Evolutionary conservation across 2,329 filamentous ascomycete genomes (phyloP), one percentile per base, ranked within the genome.

Genomic region (Ceratocystis smalleyi): DNA sequence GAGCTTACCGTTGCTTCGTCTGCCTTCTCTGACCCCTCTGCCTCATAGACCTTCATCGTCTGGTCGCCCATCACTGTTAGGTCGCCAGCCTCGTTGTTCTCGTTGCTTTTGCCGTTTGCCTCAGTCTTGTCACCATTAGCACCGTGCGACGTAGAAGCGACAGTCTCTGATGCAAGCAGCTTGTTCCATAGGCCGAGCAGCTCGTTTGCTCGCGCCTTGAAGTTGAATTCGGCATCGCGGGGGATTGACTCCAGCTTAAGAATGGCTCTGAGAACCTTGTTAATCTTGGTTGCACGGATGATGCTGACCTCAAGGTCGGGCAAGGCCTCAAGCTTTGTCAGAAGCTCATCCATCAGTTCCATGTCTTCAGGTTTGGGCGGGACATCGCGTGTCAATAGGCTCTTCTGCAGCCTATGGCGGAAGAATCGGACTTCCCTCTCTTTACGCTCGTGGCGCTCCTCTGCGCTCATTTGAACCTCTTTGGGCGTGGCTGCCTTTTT

Each of bases 231-330:
- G 43, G 91, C 88, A 68, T 99, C 94, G 67, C 86, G 86, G 4
- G 91, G 91, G 69, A 99, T 95, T 2, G 81, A 81, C 54, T 86
- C 82, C 7, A 99, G 79, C 78, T 96, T 96, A 70, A 96, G 78
- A 69, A 99, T 94, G 3, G 87, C 91, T 77, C 95, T 96, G 65
- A 99, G 81, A 10, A 99, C 92, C 78, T 99, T 99, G 83, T 97
- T 92, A 75, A 99, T 96, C 81, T 97, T 99, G 67, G 94, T 99
- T 15, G 78, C 79, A 68, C 89, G 85, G 71, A 97, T 96, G 70
- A 96, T 94, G 69, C 85, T 84, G 35, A 88, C 89, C 73, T 97
- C 92, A 3, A 97, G 82, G 68, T 95, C 88, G 1, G 83, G 77
- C 73, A 79, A 86, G 6, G 79, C 82, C 76, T 99, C 94, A 5